Base-by-base conservation (phyloP, 2,329 filamentous ascomycete species). In the Colletotrichum magnum region DNA sequence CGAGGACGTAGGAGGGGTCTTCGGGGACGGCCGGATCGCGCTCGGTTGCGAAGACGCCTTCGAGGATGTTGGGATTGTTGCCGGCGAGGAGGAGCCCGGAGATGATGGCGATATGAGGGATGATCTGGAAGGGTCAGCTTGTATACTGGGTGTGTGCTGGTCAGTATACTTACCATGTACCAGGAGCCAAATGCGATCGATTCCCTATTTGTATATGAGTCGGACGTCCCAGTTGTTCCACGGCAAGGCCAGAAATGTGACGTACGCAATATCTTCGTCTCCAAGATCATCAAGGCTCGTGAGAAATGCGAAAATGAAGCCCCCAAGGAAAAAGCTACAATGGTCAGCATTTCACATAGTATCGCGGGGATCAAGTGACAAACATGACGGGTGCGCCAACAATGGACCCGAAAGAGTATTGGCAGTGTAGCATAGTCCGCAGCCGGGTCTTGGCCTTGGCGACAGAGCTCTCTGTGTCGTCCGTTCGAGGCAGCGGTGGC, bases 61-160 rank as follows among this genome's bases (percentile, higher is more conserved):
- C 74, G 4, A 77, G 63, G n/a, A 72, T 75, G 53, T 72, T 75
- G 10, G 75, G 75, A 41, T 77, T 77, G 68, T 77, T 77, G 7
- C 75, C 74, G 2, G 76, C 74, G 7, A 77, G 70, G 28, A 77
- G 52, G 5, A 47, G 74, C 64, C 51, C 73, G 0, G 73, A 74
- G 26, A 77, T 50, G 16, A 77, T 75, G 48, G 75, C 71, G 18
- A 76, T 74, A 16, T 77, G 76, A 0, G 75, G 75, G 10, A 77
- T 75, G 2, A 69, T 74, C 45, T 48, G 45, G 45, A 48, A 18
- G 10, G 16, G 45, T 48, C 18, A 48, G 45, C 9, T 10, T 7
- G 9, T 7, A 48, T 10, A 10, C n/a, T 10, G 26, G 13, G 18
- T 26, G 16, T 26, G 16, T 32, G 32, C 53, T 71, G 9, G 71